Base-by-base conservation (phyloP, 108 stramenopile species). In the Cyclotella sp. region DNA sequence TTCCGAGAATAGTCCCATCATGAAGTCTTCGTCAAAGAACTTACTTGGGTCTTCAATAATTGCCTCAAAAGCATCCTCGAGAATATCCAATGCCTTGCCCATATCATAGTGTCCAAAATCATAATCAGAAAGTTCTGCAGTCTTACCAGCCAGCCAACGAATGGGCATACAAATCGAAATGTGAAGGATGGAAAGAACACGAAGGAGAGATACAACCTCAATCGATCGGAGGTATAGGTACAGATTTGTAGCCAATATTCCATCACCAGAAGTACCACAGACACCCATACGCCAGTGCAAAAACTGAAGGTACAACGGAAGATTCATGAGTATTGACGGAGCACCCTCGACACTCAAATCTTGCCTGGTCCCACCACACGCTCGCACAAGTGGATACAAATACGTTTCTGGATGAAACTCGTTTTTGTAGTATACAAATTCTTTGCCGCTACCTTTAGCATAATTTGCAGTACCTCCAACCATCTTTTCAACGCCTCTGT, bases 1-100 rank as follows among this genome's bases (percentile, higher is more conserved):
- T 10, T 22, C 11, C 46, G 22, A 27, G 7, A 72, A 72, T n/a
- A 72, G 59, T 12, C 30, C 30, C 70, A 72, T 72, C 70, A 57
- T 57, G 30, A 72, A 69, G 54, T 57, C 55, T 69, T 69, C 68
- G 18, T 72, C 70, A 22, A 72, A 58, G 6, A 72, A 16, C 26
- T 21, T 13, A 15, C 15, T 29, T 21, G 30, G 30, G 16, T 72
- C 28, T 12, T 24, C 58, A 7, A 59, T 15, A 44, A 72, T 72
- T 16, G 55, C 44, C 28, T 29, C 53, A 44, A 72, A 62, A 11
- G 70, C 58, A 1, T 12, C 41, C 11, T 72, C 55, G 22, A 72
- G 21, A 12, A 72, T 12, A 45, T 72, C 70, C 27, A 18, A n/a
- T n/a, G n/a, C n/a, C n/a, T n/a, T n/a, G n/a, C n/a, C n/a, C n/a